Conservation (phyloP, 164 flowering plant species). For the Annona cherimola region DNA sequence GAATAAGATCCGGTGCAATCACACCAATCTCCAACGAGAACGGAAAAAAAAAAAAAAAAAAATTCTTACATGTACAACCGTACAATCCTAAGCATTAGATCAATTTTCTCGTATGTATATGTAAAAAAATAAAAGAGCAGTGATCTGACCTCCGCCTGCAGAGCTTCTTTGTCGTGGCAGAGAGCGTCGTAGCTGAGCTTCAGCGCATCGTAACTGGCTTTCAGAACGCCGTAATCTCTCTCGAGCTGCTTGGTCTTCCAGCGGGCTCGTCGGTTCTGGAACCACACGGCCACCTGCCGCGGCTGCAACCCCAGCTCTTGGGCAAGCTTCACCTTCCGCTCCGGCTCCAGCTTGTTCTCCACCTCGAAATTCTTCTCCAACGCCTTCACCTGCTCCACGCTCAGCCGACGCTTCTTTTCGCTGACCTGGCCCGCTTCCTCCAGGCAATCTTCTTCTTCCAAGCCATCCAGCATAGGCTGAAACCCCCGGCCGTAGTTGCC, state of each 20-base stretch:
- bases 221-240: conserved; percentile 64
- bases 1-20: neutral
- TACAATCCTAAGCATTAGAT: no score
- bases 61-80: no score
- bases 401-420: conserved; percentile 55
- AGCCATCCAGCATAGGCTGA: conserved; percentile 29
- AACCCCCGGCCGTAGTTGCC: conserved; percentile 20
- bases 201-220: conserved; percentile 49
- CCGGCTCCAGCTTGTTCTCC: conserved; percentile 92
- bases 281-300: conserved; percentile 93
- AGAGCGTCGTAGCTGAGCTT: conserved; percentile 56
- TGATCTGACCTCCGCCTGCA: conserved; percentile 53
- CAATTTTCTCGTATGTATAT: neutral
- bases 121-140: neutral
- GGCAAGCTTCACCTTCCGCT: conserved; percentile 77
- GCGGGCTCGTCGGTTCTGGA: conserved; percentile 85
- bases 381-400: conserved; percentile 77
- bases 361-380: conserved; percentile 86
- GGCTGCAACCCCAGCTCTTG: conserved; percentile 87
- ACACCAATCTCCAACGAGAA: neutral
- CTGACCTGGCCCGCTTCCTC: conserved; percentile 22
- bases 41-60: neutral
- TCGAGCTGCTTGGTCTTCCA: conserved; percentile 93
- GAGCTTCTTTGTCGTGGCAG: conserved; percentile 61
- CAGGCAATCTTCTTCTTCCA: conserved; percentile 28